Conservation (phyloP, 257 asterid genomes). For the Solanum dulcamara region DNA sequence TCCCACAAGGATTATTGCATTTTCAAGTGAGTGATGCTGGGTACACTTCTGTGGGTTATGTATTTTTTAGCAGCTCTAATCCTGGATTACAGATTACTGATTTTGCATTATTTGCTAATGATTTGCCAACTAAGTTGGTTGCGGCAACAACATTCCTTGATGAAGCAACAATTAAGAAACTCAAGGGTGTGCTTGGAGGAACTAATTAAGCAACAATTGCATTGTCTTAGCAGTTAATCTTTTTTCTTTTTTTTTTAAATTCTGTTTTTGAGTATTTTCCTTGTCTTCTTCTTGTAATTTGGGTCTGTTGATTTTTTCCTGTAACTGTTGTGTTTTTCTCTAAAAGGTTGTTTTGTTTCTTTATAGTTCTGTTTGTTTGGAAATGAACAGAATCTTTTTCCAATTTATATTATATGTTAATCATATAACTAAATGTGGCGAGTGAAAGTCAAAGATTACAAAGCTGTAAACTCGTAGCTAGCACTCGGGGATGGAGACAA, state of each 20-base stretch:
- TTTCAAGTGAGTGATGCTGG: slow-evolving; percentile 62
- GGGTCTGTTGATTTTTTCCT: background rate
- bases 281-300: background rate
- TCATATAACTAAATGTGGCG: background rate
- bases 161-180: slow-evolving; percentile 35
- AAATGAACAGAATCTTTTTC: background rate
- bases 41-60: slow-evolving; percentile 33
- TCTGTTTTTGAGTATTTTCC: background rate
- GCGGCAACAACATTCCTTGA: slow-evolving; percentile 57
- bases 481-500: too few relatives aligned
- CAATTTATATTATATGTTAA: too few relatives aligned
- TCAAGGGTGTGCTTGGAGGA: slow-evolving; percentile 48
- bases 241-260: too few relatives aligned
- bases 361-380: background rate
- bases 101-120: slow-evolving; percentile 46
- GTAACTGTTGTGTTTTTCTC: background rate
- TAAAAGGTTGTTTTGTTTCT: background rate
- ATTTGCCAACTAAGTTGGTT: slow-evolving; percentile 28
- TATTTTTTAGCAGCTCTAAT: slow-evolving; percentile 45
- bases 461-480: too few relatives aligned
- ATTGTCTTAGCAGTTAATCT: background rate
- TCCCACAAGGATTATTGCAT: slow-evolving; percentile 64
- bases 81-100: slow-evolving; percentile 64
- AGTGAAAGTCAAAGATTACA: background rate
- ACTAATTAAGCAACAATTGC: slow-evolving; percentile 1